Base-by-base conservation (phyloP, 345 rosid genomes). In the Clarkia xantiana region DNA sequence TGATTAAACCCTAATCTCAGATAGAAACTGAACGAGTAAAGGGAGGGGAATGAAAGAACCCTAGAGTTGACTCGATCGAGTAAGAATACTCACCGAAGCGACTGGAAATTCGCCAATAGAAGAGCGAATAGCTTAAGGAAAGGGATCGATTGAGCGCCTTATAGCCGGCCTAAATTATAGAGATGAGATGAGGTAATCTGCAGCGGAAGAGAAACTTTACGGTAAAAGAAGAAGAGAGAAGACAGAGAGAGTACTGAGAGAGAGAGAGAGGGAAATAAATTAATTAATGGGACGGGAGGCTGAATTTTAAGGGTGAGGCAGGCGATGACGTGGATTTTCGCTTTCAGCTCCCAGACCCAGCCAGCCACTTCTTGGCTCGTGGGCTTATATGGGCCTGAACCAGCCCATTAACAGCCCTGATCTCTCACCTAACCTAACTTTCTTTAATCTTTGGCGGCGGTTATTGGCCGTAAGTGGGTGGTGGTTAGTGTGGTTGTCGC, bases 1-100 rank as follows among this genome's bases (percentile, higher is more conserved):
- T 11, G 6, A 48, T 11, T 16, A 11, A 56, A 57, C 41, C 54
- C 48, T 49, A 41, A 42, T 16, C 1, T 45, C 44, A 14, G 18
- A 47, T 19, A 39, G 2, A 52, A 47, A 39, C 0, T 0, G 7
- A 14, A 47, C n/a, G 16, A 11, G 38, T 14, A 12, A 55, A 42
- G 1, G 9, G 29, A 20, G 10, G 34, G 7, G 22, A 36, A 25
- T 18, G 40, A 55, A 4, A 44, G 67, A 67, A 62, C 68, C 79
- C 67, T 47, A 58, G 58, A 63, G 76, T 67, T 63, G 78, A 70
- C 73, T 63, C 47, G 25, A 18, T 10, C n/a, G 41, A 49, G 53
- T 49, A 34, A 23, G 41, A 43, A 22, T 36, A 54, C 57, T 42
- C 47, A 42, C 48, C 40, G 25, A 16, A 53, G 40, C 47, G 25